These are phyloP conservation scores for Juncus effusus DNA, from an alignment of 176 grass and related monocot genomes.

Conservation along the genomic window DNA sequence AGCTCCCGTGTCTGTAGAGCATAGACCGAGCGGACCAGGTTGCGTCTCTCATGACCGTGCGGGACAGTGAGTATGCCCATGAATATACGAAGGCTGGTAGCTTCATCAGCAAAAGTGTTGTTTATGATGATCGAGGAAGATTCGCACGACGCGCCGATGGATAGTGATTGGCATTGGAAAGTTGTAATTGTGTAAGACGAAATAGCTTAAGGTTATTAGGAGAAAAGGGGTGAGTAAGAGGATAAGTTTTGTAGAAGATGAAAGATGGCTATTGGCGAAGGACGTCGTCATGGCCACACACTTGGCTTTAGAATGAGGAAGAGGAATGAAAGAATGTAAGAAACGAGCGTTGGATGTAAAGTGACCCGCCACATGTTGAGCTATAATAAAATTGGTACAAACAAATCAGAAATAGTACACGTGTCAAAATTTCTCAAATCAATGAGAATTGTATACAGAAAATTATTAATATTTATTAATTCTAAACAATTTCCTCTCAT, in stretches of 20 bases:
- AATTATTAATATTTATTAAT: too few species aligned
- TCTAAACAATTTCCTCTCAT: too few species aligned
- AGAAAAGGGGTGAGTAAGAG: conserved; percentile 6
- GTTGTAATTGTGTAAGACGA: conserved; percentile 9
- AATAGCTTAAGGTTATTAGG: conserved; percentile 1
- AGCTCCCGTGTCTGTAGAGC: conserved; percentile 14
- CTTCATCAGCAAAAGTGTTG: neutral
- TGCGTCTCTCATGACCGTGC: conserved; percentile 29
- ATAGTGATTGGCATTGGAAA: neutral
- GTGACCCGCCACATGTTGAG: too few species aligned
- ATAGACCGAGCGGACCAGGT: conserved; percentile 37
- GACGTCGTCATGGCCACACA: conserved; percentile 11
- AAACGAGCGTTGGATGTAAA: too few species aligned
- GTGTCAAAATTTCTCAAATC: too few species aligned
- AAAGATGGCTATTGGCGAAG: neutral
- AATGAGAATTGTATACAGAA: too few species aligned
- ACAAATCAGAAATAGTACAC: too few species aligned
- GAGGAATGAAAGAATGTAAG: too few species aligned
- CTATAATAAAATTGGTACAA: too few species aligned
- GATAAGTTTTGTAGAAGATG: neutral
- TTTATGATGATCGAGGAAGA: neutral
- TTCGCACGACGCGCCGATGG: neutral
- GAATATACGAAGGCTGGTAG: conserved; percentile 21
- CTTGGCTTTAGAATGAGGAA: neutral
- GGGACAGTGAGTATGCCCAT: conserved; percentile 41